Percentiles rank a stretch among this genome's conserved stretches.
phyloP scores from a whole-genome alignment of 139 green algal genomes.

The Coelastrella sp. region DNA sequence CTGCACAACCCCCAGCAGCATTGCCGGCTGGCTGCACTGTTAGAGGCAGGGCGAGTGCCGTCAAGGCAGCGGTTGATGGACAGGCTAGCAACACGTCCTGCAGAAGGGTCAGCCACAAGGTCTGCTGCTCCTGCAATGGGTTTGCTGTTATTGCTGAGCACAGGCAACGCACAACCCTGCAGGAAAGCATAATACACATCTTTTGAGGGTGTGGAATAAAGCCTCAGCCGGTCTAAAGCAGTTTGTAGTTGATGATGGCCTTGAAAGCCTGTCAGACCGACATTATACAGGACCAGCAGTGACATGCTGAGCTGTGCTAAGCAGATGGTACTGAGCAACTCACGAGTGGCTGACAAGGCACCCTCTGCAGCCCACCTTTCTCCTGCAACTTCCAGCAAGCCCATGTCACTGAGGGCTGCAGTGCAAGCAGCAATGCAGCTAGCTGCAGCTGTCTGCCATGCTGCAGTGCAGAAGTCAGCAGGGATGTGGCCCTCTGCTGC shows the following conservation, averaged over 20 bases:
- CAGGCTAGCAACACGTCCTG: not conserved
- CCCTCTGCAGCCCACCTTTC: not conserved
- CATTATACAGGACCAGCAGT: no score
- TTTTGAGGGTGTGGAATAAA: no score
- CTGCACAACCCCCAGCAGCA: not conserved
- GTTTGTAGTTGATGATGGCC: no score
- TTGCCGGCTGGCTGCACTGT: not conserved
- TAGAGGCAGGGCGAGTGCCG: constrained; percentile 22
- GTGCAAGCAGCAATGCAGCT: not conserved
- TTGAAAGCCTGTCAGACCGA: no score
- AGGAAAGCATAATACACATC: not conserved
- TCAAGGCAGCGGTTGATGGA: not conserved
- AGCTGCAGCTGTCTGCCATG: constrained; percentile 6
- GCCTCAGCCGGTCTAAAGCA: no score
- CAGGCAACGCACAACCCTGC: not conserved
- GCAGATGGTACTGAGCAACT: no score
- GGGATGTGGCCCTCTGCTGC: not conserved
- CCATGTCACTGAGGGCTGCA: not conserved
- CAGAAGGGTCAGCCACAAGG: constrained; percentile 29
- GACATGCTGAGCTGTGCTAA: no score
- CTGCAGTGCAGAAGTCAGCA: not conserved
- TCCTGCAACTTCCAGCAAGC: not conserved
- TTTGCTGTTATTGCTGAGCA: not conserved
- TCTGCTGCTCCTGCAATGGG: not conserved
- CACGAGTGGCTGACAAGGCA: no score